phyloP scores from a whole-genome alignment of 371 early-diverging fungal species.

The Rhizomucor miehei region DNA sequence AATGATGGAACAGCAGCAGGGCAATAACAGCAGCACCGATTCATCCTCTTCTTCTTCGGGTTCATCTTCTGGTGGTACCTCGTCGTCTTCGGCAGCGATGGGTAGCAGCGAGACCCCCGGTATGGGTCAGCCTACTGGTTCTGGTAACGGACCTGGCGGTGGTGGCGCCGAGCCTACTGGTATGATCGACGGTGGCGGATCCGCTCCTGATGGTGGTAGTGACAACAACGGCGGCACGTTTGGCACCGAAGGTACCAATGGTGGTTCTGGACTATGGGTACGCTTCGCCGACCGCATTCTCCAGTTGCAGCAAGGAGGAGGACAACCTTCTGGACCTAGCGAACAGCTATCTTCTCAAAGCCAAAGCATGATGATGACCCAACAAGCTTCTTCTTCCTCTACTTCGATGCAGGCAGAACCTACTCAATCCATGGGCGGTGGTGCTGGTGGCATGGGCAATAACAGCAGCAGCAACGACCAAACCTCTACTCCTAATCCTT shows the following conservation, averaged over 20 bases:
- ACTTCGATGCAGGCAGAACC: background rate
- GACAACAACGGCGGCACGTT: too few species aligned
- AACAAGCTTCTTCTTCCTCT: background rate
- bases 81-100: background rate
- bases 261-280: too few species aligned
- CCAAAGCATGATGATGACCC: background rate
- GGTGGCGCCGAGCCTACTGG: too few species aligned
- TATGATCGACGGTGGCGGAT: too few species aligned
- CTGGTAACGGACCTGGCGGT: background rate
- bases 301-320: too few species aligned
- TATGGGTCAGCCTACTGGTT: background rate
- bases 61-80: background rate
- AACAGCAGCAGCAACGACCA: background rate
- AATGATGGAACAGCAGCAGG: slow-evolving; percentile 3
- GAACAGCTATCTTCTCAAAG: too few species aligned
- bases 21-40: background rate
- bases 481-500: slow-evolving; percentile 6
- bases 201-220: too few species aligned
- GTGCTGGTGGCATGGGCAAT: background rate
- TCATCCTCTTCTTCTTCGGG: background rate
- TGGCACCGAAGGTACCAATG: too few species aligned
- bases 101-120: slow-evolving; percentile 1
- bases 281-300: too few species aligned
- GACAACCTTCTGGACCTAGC: too few species aligned
- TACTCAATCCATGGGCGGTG: background rate